phyloP scores from a whole-genome alignment of 345 rosid species.

The Eucalyptus marginata region DNA sequence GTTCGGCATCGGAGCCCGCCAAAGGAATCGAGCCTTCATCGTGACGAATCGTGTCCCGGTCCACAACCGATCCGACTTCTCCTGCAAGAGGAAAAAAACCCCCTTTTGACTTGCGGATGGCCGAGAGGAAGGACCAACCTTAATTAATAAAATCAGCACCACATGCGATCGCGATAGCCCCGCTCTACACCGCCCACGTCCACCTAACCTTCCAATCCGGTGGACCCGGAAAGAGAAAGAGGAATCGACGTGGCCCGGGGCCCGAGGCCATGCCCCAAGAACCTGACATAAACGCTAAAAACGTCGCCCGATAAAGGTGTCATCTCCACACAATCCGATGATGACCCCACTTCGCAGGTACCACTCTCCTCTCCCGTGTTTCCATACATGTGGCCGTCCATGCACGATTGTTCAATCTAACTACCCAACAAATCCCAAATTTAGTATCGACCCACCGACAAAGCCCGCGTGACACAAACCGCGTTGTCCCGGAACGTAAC shows the following conservation, averaged over 20 bases:
- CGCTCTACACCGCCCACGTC: not conserved
- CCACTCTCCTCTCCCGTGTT: not conserved
- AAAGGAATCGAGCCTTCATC: not conserved
- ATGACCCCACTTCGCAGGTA: not conserved
- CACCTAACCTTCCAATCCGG: not conserved
- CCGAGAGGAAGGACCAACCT: not conserved
- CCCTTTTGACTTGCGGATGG: not conserved
- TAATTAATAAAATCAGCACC: not conserved
- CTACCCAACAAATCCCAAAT: not conserved
- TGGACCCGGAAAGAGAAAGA: not conserved
- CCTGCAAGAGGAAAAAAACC: too few species aligned
- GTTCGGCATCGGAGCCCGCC: not conserved
- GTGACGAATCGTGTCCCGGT: not conserved
- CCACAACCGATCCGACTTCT: not conserved
- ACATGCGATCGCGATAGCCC: not conserved
- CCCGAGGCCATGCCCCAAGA: not conserved
- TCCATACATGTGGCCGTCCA: not conserved
- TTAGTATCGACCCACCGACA: not conserved
- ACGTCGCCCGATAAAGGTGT: not conserved
- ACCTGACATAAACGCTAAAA: not conserved
- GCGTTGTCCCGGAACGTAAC: not conserved
- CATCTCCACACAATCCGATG: not conserved
- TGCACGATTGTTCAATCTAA: not conserved
- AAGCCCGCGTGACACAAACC: not conserved
- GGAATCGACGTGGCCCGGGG: not conserved